These are phyloP conservation scores for Tephrocybe sp. DNA, from an alignment of 768 basidiomycete species.

Conservation along the genomic window DNA sequence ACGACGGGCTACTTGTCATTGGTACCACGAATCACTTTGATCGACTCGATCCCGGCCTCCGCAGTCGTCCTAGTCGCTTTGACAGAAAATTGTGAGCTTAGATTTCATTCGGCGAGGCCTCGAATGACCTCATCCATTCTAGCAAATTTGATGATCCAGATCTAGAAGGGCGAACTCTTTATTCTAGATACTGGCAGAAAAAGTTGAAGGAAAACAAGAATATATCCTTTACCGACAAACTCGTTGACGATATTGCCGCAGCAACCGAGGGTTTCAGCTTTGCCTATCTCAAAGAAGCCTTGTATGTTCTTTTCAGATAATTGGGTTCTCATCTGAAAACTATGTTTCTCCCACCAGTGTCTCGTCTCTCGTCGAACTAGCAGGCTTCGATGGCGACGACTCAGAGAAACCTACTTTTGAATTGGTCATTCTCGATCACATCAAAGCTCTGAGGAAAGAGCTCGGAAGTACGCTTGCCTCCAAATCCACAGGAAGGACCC, in stretches of 20 bases:
- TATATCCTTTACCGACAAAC: slow-evolving; percentile 63
- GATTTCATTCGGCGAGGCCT: background rate
- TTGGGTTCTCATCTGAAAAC: background rate
- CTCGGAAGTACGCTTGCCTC: slow-evolving; percentile 43
- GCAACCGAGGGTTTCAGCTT: slow-evolving; percentile 73
- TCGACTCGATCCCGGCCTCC: slow-evolving; percentile 71
- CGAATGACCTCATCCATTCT: background rate
- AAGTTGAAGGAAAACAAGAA: slow-evolving; percentile 64
- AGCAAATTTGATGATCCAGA: slow-evolving; percentile 76
- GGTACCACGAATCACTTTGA: slow-evolving; percentile 86
- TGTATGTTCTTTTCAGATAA: slow-evolving; percentile 51
- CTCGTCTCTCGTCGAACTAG: slow-evolving; percentile 67
- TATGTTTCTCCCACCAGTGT: slow-evolving; percentile 43
- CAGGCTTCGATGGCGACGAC: slow-evolving; percentile 45
- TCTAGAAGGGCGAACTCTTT: slow-evolving; percentile 58
- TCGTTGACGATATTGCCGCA: slow-evolving; percentile 58
- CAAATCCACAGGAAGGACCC: slow-evolving; percentile 1
- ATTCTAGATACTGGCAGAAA: slow-evolving; percentile 77
- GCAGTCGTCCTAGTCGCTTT: slow-evolving; percentile 77
- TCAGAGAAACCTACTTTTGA: slow-evolving; percentile 44
- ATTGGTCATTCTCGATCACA: slow-evolving; percentile 50
- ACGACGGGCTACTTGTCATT: slow-evolving; percentile 77
- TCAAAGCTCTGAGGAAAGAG: slow-evolving; percentile 62
- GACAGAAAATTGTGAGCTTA: slow-evolving; percentile 77
- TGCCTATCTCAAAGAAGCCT: slow-evolving; percentile 86